A percentile compares a stretch with the other conserved stretches of the same genome.
phyloP scores from a whole-genome alignment of 2,329 filamentous ascomycete genomes.

The Metarhizium robertsii region DNA sequence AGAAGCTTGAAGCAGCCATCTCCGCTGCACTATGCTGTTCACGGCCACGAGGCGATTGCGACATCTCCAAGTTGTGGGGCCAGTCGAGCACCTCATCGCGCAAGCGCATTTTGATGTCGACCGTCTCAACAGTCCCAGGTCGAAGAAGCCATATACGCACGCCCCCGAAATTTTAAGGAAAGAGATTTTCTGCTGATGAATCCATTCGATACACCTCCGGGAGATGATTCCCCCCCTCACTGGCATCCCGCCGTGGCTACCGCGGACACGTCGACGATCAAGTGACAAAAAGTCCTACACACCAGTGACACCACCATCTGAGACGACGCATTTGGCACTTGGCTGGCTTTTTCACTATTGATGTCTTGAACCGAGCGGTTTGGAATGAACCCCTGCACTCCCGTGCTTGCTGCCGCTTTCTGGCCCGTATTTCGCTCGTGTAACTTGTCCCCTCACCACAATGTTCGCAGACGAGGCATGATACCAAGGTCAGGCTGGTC shows the following conservation, averaged over 20 bases:
- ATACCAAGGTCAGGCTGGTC: neutral
- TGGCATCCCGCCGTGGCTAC: neutral
- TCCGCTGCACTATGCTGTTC: conserved; percentile 1
- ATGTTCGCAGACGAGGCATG: no score
- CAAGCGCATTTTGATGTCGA: neutral
- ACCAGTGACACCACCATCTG: neutral
- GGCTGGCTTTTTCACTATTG: neutral
- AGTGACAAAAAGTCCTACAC: neutral
- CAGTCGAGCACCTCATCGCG: conserved; percentile 6
- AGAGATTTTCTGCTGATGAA: no score
- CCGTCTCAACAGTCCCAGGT: neutral
- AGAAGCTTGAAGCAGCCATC: neutral
- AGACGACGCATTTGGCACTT: neutral
- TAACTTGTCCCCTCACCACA: neutral
- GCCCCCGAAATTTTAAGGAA: neutral
- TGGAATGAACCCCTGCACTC: neutral
- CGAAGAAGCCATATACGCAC: neutral
- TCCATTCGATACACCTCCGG: no score
- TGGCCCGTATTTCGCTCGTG: neutral
- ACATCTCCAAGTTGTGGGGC: conserved; percentile 6
- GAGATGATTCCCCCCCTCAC: neutral
- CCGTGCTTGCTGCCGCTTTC: neutral
- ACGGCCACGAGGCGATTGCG: conserved; percentile 7
- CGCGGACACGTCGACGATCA: neutral
- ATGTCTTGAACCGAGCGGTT: neutral